Evolutionary conservation across 192 early-diverging fungal species (phyloP), one percentile per base, ranked within the genome.

Genomic region (Linderina pennispora): DNA sequence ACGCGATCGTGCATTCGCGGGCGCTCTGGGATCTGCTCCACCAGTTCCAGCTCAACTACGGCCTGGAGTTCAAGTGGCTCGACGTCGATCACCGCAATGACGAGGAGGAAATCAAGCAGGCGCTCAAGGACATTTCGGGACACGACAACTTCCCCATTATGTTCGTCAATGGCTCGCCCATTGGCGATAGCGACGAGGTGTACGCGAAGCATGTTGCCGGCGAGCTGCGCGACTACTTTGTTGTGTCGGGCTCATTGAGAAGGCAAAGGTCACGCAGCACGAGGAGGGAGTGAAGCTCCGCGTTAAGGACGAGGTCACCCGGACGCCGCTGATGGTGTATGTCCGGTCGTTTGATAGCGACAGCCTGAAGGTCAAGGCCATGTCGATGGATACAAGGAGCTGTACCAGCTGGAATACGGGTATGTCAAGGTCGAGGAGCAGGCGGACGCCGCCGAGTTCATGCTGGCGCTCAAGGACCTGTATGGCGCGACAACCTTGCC

Each of bases 151-250:
- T 36, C 9, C 36, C 36, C 9, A 36, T 10, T n/a, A 36, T 36
- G 36, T 36, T 36, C n/a, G 36, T 36, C 36, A 36, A 36, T 4
- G 4, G 4, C 36, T 10, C 36, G 13, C n/a, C 36, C 4, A 5
- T 36, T 17, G 36, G 36, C 15, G 36, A n/a, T n/a, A 15, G 4
- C 36, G 16, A 23, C 45, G 33, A 16, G 31, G 9, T 46, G 31
- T 23, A 46, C 11, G 45, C 45, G n/a, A 46, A 46, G 45, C 45
- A 46, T 10, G 32, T 31, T 6, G 33, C 8, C 20, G 45, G 45
- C 15, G 21, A 36, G 31, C 19, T 46, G 5, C 45, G 35, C 13
- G 26, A 23, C 31, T 13, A 34, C 15, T 14, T 46, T 18, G 17
- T 35, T 8, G 21, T 21, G 2, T 4, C 45, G 15, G 45, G 31